These are phyloP conservation scores for Aspergillus uvarum DNA, from an alignment of 2,329 filamentous ascomycete genomes.

Conservation along the genomic window DNA sequence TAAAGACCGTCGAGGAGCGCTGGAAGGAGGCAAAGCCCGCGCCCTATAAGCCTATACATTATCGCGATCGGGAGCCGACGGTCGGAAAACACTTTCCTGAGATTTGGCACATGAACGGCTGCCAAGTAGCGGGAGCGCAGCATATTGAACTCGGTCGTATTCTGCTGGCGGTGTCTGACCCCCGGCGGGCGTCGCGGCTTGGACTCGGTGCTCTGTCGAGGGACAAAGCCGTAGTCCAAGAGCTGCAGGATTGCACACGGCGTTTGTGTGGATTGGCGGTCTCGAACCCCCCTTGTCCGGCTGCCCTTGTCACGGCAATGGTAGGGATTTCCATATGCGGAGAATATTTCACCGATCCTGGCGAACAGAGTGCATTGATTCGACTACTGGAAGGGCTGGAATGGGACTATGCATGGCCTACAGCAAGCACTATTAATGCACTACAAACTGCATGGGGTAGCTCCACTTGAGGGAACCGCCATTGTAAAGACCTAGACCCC, in stretches of 20 bases:
- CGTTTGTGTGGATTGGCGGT: slow-evolving; percentile 1
- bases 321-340: neutral
- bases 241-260: neutral
- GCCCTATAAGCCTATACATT: slow-evolving; percentile 57
- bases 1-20: slow-evolving; percentile 10
- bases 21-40: slow-evolving; percentile 49
- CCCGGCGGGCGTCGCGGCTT: slow-evolving; percentile 21
- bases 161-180: slow-evolving; percentile 58
- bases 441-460: neutral
- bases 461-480: neutral
- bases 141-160: slow-evolving; percentile 60
- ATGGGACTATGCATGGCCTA: neutral
- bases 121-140: slow-evolving; percentile 59
- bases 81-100: slow-evolving; percentile 54
- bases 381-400: neutral
- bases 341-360: neutral
- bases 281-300: neutral
- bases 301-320: neutral
- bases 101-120: slow-evolving; percentile 57
- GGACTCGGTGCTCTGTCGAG: neutral
- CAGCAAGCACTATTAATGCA: neutral
- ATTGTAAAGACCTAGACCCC: no score
- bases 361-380: neutral
- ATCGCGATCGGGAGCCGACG: slow-evolving; percentile 36
- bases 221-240: neutral